Base-by-base conservation (phyloP, 1,284 basidiomycete species). In the Entoloma clypeatum region DNA sequence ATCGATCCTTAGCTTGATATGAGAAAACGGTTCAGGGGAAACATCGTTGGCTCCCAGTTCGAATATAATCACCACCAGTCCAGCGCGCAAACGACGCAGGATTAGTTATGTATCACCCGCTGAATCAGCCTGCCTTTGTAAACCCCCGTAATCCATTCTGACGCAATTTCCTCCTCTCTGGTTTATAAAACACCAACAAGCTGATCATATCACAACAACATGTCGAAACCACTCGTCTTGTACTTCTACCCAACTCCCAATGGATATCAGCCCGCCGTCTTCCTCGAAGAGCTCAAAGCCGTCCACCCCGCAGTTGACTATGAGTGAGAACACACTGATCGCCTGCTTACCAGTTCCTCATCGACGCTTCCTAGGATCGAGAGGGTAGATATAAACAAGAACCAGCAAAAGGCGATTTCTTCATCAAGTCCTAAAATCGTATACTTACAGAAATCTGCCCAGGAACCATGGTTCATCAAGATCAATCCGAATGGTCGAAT, bases 21-120 rank as follows among this genome's bases (percentile, higher is more conserved):
- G 86, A 72, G 87, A 47, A 89, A 86, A 61, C 69, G 86, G 9
- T 87, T 90, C 52, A 66, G 87, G 54, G 87, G 87, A 14, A 89
- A 87, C 50, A 79, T 74, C 43, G 69, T 76, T 29, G 79, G 78
- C 31, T 65, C 74, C 38, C 67, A 73, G 38, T 71, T 67, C 49
- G 64, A 71, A 53, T 69, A 60, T 47, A 61, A n/a, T n/a, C n/a
- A n/a, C n/a, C 60, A 17, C 61, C 64, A 6, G 56, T 55, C 44
- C 53, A 57, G 40, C 56, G 34, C 44, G 27, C 40, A 41, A 8
- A 31, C 37, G 32, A 45, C 43, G 30, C 29, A 47, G 5, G 44
- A 43, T 45, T 43, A 43, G 39, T 45, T 33, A 45, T 7, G 29
- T 45, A 45, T 37, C 39, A 43, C 44, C 42, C 41, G 13, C n/a